Base-by-base conservation (phyloP, 78 protist species). In the Dictyostelium capitatum region DNA sequence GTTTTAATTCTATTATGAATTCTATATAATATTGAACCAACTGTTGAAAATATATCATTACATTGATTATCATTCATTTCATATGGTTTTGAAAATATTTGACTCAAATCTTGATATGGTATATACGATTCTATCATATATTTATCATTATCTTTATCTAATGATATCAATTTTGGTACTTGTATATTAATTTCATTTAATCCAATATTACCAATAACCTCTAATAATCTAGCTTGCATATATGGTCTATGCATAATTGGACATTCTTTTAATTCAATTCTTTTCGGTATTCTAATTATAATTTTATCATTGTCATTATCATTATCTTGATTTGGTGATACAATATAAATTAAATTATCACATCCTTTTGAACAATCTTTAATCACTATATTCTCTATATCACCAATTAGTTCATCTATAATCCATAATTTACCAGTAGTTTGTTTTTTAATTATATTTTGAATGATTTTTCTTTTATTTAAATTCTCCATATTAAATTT, bases 321-420 rank as follows among this genome's bases (percentile, higher is more conserved):
- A 51, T 25, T 48, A 2, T 43, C 14, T 4, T 62, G n/a, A 56
- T 20, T 20, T 20, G 17, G 17, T 23, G 48, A 12, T 64, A 53
- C 43, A 14, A 23, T 15, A 77, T 77, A 87, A 9, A 87, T 84
- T 62, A 75, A 48, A 62, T 87, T 87, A 65, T 87, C 93, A 50
- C 70, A 87, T 6, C 93, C 93, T 37, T 87, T 87, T 20, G 93
- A 87, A 64, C 93, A 78, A 64, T 87, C 93, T 65, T 74, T 87
- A 51, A 87, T 87, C 9, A 43, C 37, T 4, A 67, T 32, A 67
- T 32, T 32, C 17, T 67, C 75, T 32, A 67, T 30, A 67, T 67
- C 30, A 30, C 23, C 3, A 3, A 32, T 41, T 20, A 67, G 25
- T 32, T 67, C 50, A 67, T 67, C 75, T 15, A 67, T 67, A 1